Base-by-base conservation (phyloP, 495 filamentous ascomycete species). In the Penicillium arizonense region DNA sequence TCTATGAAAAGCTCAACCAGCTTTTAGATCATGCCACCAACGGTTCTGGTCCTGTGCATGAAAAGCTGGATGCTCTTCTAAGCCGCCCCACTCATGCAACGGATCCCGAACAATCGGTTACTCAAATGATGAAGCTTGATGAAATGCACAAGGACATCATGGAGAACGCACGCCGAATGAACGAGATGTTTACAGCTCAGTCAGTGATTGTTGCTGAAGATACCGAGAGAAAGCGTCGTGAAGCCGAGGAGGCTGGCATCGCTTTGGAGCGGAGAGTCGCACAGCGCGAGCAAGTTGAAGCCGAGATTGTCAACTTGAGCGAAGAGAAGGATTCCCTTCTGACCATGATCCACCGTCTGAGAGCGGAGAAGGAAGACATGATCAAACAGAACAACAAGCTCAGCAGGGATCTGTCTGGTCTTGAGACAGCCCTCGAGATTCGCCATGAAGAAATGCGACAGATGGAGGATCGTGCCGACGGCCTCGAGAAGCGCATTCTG, bases 71-170 rank as follows among this genome's bases (percentile, higher is more conserved):
- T 30, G 61, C 63, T 11, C 58, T 76, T 5, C 67, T 76, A 28
- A 68, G 58, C 10, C 71, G 58, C 1, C 56, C 65, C 0, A 41
- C 28, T 9, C 35, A 64, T 47, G 61, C 67, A 4, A 61, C 61
- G 7, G 68, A 74, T 28, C 64, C 59, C 1, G 75, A 73, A 20
- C 67, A 73, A n/a, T 72, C 72, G n/a, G 65, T 73, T 37, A 74
- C 68, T 9, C 84, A 90, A 55, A 83, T 86, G 47, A 86, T 87
- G 53, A 87, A 90, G 44, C 80, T 99, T 8, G 90, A 96, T 58
- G 82, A 91, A 62, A 93, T 97, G 56, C 91, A 96, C 64, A 79
- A 87, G 60, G 87, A 96, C 55, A 91, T 99, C 38, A 85, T 88
- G 65, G 76, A 84, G 39, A 96, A 90, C n/a, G 87, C 93, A 0